A percentile compares a stretch with the other conserved stretches of the same genome.
Evolutionary conservation across 768 basidiomycete genomes (phyloP).

Genomic region (Asterophora lycoperdoides): DNA sequence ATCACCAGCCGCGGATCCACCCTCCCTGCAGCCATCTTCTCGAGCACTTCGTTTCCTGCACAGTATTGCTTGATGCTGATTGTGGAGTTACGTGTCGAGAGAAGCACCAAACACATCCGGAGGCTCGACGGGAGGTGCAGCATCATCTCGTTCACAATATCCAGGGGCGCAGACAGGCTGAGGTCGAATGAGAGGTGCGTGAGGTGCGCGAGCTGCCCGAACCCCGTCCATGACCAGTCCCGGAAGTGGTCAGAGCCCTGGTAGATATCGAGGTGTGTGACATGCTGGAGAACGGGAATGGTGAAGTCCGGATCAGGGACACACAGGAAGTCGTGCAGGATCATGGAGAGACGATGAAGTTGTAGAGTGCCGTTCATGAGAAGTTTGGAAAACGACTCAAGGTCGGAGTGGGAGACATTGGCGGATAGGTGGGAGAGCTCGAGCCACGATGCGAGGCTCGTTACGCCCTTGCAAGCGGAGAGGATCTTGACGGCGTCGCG

Average conservation of each 20-base stretch:
- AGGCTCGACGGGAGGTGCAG: slow-evolving; percentile 5
- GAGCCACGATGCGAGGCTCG: slow-evolving; percentile 15
- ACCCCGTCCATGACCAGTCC: slow-evolving; percentile 14
- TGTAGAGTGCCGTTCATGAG: slow-evolving; percentile 6
- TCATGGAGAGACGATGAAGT: slow-evolving; percentile 10
- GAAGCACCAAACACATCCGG: slow-evolving; percentile 10
- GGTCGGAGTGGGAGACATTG: background rate
- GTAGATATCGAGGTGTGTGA: slow-evolving; percentile 15
- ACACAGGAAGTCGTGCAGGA: slow-evolving; percentile 8
- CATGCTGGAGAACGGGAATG: slow-evolving; percentile 5
- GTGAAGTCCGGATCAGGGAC: slow-evolving; percentile 14
- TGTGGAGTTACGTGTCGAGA: slow-evolving; percentile 2
- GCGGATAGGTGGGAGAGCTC: slow-evolving; percentile 2
- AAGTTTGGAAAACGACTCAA: slow-evolving; percentile 8
- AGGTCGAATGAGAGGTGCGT: slow-evolving; percentile 12
- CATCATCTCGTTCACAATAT: slow-evolving; percentile 4
- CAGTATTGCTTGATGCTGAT: slow-evolving; percentile 7
- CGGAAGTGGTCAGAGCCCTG: slow-evolving; percentile 12
- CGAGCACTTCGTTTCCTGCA: slow-evolving; percentile 3
- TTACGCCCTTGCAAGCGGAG: slow-evolving; percentile 7
- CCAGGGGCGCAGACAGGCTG: slow-evolving; percentile 7
- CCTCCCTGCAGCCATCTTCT: slow-evolving; percentile 4
- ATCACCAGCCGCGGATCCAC: slow-evolving; percentile 10
- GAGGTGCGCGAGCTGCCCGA: slow-evolving; percentile 3
- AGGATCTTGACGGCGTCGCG: slow-evolving; percentile 11